Conservation (phyloP, 768 basidiomycete species). For the Leccinum truebloodii region DNA sequence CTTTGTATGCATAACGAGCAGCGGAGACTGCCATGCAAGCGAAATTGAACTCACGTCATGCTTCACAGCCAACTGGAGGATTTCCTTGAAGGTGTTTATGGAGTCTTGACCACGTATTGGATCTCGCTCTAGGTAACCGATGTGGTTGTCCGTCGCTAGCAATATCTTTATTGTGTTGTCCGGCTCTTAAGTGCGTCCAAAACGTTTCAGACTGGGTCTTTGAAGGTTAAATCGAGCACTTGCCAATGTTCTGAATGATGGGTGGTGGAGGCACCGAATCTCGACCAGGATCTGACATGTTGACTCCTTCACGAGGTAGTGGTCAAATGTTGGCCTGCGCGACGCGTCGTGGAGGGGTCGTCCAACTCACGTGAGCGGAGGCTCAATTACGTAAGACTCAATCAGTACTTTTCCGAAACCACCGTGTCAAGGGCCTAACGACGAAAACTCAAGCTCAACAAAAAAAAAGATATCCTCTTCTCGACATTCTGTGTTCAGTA, state of each 20-base stretch:
- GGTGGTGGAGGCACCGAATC: slow-evolving; percentile 34
- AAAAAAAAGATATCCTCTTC: not conserved
- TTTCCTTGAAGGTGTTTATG: slow-evolving; percentile 93
- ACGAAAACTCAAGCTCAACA: not conserved
- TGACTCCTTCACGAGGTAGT: not conserved
- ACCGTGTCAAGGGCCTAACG: not conserved
- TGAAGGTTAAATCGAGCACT: slow-evolving; percentile 20
- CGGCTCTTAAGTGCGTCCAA: slow-evolving; percentile 39
- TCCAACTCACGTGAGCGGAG: slow-evolving; percentile 22
- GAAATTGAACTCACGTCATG: slow-evolving; percentile 62
- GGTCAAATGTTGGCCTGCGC: slow-evolving; percentile 1
- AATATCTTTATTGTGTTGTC: slow-evolving; percentile 79
- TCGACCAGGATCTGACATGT: slow-evolving; percentile 30
- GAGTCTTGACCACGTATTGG: slow-evolving; percentile 94
- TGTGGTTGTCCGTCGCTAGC: slow-evolving; percentile 94
- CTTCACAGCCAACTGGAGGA: slow-evolving; percentile 87
- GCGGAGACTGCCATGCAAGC: not conserved
- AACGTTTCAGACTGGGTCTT: slow-evolving; percentile 4
- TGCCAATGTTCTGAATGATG: slow-evolving; percentile 41
- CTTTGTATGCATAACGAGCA: not conserved
- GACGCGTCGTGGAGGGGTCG: slow-evolving; percentile 4
- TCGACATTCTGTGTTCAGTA: not conserved
- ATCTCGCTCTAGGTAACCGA: slow-evolving; percentile 93
- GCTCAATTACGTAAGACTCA: not conserved
- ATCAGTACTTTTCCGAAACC: not conserved